Base-by-base conservation (phyloP, 179 eudicot species). In the Kewa caespitosa region DNA sequence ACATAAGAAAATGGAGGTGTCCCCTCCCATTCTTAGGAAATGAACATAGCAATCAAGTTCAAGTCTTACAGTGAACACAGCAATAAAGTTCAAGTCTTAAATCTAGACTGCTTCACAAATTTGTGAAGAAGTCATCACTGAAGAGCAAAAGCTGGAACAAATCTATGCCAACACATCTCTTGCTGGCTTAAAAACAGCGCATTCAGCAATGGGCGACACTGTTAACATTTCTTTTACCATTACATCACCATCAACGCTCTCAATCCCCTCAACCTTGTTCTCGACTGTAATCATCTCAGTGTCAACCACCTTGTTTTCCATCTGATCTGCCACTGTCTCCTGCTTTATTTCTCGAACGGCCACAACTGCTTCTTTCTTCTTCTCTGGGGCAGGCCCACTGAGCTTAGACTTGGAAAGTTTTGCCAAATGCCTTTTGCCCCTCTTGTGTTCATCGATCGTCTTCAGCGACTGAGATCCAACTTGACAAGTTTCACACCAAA, bases 401-500 rank as follows among this genome's bases (percentile, higher is more conserved):
- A n/a, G n/a, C n/a, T n/a, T n/a, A 18, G 25, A 39, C 76, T 79
- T 27, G 36, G 61, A 64, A 11, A 59, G 43, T 68, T 60, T 80
- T n/a, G 71, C 42, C 30, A 73, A 22, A 66, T 92, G 97, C 75
- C 76, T 85, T 78, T 85, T 91, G 30, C 96, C 91, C 27, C 55
- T 80, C 65, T 54, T 76, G 76, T 91, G 96, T 8, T 39, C 38
- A 28, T 77, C 66, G 83, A 91, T 73, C 42, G 83, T 87, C 25
- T 78, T 80, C 81, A 43, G 43, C 20, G 82, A 73, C 43, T 39
- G 61, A 48, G 86, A 79, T 41, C 87, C 88, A 11, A 73, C 72
- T 57, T 82, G 52, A 64, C 93, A 91, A 57, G 83, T 37, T 25
- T 77, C 84, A 36, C 97, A 89, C 83, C 86, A 84, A 42, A 76